These are phyloP conservation scores for Colletotrichum sp. DNA, from an alignment of 2,329 filamentous ascomycete genomes.

Conservation along the genomic window DNA sequence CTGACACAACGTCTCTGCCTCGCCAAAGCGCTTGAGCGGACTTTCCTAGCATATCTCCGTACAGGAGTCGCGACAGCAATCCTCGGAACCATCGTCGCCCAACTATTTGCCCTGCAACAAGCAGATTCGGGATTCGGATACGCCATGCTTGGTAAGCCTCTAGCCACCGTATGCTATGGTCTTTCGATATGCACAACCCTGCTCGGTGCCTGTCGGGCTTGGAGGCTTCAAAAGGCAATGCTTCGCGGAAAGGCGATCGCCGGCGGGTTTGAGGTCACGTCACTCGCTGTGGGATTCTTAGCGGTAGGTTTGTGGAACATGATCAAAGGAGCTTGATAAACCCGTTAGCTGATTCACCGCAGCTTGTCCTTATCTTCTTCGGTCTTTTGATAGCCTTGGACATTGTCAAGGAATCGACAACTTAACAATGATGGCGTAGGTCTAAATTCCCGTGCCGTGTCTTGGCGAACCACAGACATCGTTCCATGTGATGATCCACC, in stretches of 20 bases:
- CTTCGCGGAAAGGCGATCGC: slow-evolving; percentile 32
- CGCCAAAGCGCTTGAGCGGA: slow-evolving; percentile 70
- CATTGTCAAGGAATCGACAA: slow-evolving; percentile 12
- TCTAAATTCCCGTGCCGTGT: background rate
- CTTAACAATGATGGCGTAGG: background rate
- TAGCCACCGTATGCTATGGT: slow-evolving; percentile 48
- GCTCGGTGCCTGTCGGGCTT: slow-evolving; percentile 33
- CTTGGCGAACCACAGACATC: background rate
- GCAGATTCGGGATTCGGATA: slow-evolving; percentile 56
- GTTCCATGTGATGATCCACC: background rate
- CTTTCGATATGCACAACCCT: slow-evolving; percentile 41
- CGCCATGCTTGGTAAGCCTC: slow-evolving; percentile 63
- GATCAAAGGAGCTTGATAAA: background rate
- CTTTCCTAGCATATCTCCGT: slow-evolving; percentile 75
- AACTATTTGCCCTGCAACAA: slow-evolving; percentile 65
- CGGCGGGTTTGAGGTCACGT: slow-evolving; percentile 34
- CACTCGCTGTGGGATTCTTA: slow-evolving; percentile 9
- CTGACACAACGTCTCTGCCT: slow-evolving; percentile 5
- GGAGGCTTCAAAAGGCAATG: slow-evolving; percentile 34
- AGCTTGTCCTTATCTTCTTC: slow-evolving; percentile 14
- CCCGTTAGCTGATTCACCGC: background rate
- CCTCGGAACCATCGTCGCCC: slow-evolving; percentile 68
- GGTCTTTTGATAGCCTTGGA: slow-evolving; percentile 20
- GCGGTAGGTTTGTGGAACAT: slow-evolving; percentile 10
- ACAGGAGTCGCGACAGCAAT: slow-evolving; percentile 74